Conservation (phyloP, 768 basidiomycete species). For the Tylopilus subfusipes region DNA sequence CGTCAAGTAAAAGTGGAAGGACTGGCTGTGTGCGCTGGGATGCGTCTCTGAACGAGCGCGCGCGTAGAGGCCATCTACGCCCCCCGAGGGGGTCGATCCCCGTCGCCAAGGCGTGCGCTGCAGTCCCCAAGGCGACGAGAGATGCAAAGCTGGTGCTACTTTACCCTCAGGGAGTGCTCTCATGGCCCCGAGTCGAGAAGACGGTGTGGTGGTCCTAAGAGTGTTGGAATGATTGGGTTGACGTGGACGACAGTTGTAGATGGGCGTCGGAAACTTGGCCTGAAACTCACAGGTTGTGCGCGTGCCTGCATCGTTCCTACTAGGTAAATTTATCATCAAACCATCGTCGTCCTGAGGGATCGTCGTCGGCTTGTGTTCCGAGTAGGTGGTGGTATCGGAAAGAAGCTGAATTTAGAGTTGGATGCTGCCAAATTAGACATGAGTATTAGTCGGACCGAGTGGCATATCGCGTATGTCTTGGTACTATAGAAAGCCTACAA, state of each 20-base stretch:
- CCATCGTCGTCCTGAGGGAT: too few species aligned
- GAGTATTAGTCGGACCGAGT: too few species aligned
- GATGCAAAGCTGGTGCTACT: neutral
- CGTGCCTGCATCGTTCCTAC: too few species aligned
- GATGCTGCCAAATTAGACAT: too few species aligned
- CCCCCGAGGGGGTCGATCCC: too few species aligned
- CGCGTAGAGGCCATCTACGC: constrained; percentile 32
- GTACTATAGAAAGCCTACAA: too few species aligned
- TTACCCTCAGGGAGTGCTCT: too few species aligned
- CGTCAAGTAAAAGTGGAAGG: constrained; percentile 32
- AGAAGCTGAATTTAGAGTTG: neutral
- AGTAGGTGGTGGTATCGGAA: too few species aligned
- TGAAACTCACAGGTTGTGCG: too few species aligned
- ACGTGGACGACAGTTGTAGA: neutral
- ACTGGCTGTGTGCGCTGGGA: constrained; percentile 31
- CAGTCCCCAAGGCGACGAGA: neutral
- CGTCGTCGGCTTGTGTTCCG: too few species aligned
- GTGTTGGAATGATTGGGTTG: neutral
- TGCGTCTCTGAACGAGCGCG: constrained; percentile 33
- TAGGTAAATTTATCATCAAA: too few species aligned
- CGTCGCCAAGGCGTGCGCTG: neutral
- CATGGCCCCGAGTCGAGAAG: neutral
- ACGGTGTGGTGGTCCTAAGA: neutral
- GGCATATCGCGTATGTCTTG: too few species aligned
- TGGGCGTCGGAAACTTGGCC: neutral